Percentiles rank a stretch among this genome's conserved stretches.
These are phyloP conservation scores for Penicillium turbatum DNA, from an alignment of 495 filamentous ascomycete genomes.

Conservation along the genomic window DNA sequence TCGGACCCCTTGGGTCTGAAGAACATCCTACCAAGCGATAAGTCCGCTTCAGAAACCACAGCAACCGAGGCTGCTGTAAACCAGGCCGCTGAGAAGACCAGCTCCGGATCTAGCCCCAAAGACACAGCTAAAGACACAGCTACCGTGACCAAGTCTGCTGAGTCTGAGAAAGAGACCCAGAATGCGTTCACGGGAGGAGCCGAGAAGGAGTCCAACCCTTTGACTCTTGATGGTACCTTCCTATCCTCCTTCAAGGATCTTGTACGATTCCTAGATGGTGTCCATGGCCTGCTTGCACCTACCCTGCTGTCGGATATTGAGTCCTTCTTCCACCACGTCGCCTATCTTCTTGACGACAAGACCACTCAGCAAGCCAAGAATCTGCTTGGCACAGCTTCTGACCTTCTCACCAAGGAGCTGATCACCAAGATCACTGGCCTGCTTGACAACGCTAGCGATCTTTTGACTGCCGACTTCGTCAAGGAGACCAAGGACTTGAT, in stretches of 20 bases:
- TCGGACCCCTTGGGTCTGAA: not conserved
- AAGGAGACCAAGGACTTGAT: constrained; percentile 38
- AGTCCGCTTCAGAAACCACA: not conserved
- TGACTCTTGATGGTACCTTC: not conserved
- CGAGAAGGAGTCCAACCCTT: not conserved
- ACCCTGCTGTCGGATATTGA: constrained; percentile 39
- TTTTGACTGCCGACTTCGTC: constrained; percentile 38
- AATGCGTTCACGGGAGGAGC: not conserved
- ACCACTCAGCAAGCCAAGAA: constrained; percentile 36
- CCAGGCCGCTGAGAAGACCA: too few species aligned
- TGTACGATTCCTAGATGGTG: constrained; percentile 35
- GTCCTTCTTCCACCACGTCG: constrained; percentile 43
- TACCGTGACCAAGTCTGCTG: not conserved
- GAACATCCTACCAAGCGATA: not conserved
- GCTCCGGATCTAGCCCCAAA: not conserved
- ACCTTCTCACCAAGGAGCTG: constrained; percentile 33
- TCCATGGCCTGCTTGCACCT: constrained; percentile 39
- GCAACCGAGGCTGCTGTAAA: not conserved
- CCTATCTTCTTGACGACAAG: constrained; percentile 41
- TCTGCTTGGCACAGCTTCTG: constrained; percentile 26
- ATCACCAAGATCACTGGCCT: constrained; percentile 28
- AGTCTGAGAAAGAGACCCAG: not conserved
- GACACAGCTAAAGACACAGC: not conserved
- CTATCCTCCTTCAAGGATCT: constrained; percentile 22
- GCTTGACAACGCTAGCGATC: constrained; percentile 33